Base-by-base conservation (phyloP, 352 stramenopile species). In the Globisporangium okanoganense region DNA sequence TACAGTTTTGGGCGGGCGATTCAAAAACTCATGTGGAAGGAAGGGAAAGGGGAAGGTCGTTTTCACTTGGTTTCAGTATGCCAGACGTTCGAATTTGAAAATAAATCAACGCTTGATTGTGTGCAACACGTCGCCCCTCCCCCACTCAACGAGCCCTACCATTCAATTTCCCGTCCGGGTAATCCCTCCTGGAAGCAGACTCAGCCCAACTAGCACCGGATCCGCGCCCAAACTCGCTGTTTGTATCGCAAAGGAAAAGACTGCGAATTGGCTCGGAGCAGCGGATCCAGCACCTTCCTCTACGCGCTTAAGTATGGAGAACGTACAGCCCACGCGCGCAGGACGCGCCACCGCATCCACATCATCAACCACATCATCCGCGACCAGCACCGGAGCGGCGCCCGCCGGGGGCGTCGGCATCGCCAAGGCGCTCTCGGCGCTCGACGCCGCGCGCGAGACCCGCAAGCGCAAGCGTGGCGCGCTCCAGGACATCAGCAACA, bases 401-500 rank as follows among this genome's bases (percentile, higher is more conserved):
- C 13, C 59, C 3, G 6, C 25, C n/a, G 43, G 22, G 4, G 20
- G 52, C 20, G 48, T 25, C 38, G 36, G 55, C 25, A 67, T 62
- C 29, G 55, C 53, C 14, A 67, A 67, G 36, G 53, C 53, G 45
- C 53, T 62, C 45, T 58, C 53, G n/a, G 48, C 27, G 54, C 18
- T 67, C 40, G 61, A 67, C 25, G 61, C 55, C 3, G 47, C 52
- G 45, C 53, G 53, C 62, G 70, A 82, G 55, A 63, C 71, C 25
- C 82, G 79, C 68, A 94, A 92, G 70, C 73, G 85, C 50, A 91
- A 92, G 72, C 80, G 85, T 31, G 85, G 79, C 31, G 75, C 85
- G 10, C 68, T 94, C 36, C 79, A 91, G 67, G 82, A 94, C 59
- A 94, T 94, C 67, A 92, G 81, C 64, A 94, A 94, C 62, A 94